Evolutionary conservation across 129 eudicot species (phyloP), one percentile per base, ranked within the genome.

Genomic region (Helichrysum umbraculigerum): DNA sequence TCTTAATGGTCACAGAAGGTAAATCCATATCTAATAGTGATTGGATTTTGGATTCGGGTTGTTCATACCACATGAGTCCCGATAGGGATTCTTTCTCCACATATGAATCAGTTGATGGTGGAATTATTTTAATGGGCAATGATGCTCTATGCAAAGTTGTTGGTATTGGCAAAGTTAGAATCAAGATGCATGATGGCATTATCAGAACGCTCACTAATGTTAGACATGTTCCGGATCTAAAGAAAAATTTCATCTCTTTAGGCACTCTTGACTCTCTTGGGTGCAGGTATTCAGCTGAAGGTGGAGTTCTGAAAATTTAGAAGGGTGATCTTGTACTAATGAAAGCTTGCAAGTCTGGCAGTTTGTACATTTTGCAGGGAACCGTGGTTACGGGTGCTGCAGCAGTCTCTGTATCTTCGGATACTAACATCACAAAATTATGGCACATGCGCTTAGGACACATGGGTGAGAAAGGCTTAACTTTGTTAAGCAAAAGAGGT

Each of bases 241-340:
- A 57, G 62, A 57, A 17, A 57, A n/a, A 7, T 57, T 29, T 57
- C 62, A 57, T 57, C 29, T n/a, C 22, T 57, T 57, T 16, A 19
- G 61, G 61, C 61, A 56, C 61, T n/a, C 28, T 56, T 56, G 61
- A 56, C 17, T 4, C 61, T 56, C 61, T 56, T 57, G 10, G 62
- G 21, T 57, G 21, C 10, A 57, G n/a, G n/a, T n/a, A n/a, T n/a
- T 47, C 16, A 10, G 2, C 16, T 47, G 56, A 47, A 47, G 2
- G 56, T 47, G 56, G 56, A 47, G n/a, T 47, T 47, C 3, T 7
- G n/a, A 47, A 47, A 47, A 16, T 47, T 47, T 47, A 2, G 0
- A 47, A 47, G 56, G n/a, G 56, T 47, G 14, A 15, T 47, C 56
- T 12, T 47, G 14, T 47, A 47, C 56, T 57, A 57, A 57, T 57